Conservation (phyloP, 768 basidiomycete species). For the Tephrocybe sp. region DNA sequence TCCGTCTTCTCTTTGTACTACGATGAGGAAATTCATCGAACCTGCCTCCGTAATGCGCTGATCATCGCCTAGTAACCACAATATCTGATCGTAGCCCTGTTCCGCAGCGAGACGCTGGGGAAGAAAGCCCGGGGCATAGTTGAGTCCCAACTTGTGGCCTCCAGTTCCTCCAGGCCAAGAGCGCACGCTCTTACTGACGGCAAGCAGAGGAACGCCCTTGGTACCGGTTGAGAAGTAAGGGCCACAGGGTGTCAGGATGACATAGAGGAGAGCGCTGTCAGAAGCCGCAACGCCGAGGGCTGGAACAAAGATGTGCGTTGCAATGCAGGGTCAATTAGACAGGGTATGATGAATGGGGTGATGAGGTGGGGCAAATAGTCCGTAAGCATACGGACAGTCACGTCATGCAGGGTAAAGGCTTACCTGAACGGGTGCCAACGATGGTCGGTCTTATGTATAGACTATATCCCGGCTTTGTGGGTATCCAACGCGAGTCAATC, state of each 20-base stretch:
- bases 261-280: constrained; percentile 72
- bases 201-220: constrained; percentile 49
- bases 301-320: constrained; percentile 1
- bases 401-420: constrained; percentile 33
- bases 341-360: not conserved
- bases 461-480: constrained; percentile 67
- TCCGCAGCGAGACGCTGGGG: constrained; percentile 67
- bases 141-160: constrained; percentile 72
- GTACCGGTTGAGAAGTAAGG: constrained; percentile 66
- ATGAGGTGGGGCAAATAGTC: constrained; percentile 34
- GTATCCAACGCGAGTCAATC: constrained; percentile 86
- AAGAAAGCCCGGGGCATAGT: constrained; percentile 61
- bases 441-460: constrained; percentile 87
- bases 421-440: constrained; percentile 51
- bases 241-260: constrained; percentile 70
- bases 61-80: constrained; percentile 73
- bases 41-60: constrained; percentile 58
- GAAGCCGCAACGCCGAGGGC: constrained; percentile 68
- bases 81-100: constrained; percentile 73
- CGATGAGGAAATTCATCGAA: constrained; percentile 82
- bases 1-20: constrained; percentile 58
- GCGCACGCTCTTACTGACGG: constrained; percentile 39
- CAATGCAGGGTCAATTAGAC: not conserved
- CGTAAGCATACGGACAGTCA: constrained; percentile 40
- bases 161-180: constrained; percentile 71